phyloP scores from a whole-genome alignment of 164 flowering plant genomes.

The Aristolochia fimbriata region DNA sequence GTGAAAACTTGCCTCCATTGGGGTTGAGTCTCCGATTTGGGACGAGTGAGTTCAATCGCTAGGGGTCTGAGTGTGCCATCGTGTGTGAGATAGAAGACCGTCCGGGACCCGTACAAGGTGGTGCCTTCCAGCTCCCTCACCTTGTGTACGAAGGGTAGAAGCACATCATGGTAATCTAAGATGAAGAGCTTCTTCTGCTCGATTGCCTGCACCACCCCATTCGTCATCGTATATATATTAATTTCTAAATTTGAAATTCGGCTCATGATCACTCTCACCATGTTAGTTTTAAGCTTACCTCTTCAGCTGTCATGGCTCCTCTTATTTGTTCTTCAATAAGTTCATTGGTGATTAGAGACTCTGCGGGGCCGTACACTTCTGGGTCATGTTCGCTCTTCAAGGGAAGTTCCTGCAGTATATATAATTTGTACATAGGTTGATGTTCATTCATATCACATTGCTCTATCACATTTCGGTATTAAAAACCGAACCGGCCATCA shows the following conservation, averaged over 20 bases:
- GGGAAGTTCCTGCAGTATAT: slow-evolving; percentile 32
- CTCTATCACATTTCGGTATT: no score
- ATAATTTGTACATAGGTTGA: not conserved
- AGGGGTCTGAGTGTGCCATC: slow-evolving; percentile 18
- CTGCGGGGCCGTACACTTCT: slow-evolving; percentile 27
- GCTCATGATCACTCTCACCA: no score
- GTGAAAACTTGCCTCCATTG: slow-evolving; percentile 19
- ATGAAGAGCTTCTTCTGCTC: slow-evolving; percentile 21
- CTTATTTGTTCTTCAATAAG: slow-evolving; percentile 19
- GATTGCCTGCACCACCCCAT: slow-evolving; percentile 17
- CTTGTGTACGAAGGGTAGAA: slow-evolving; percentile 23
- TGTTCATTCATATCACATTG: not conserved
- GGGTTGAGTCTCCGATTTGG: slow-evolving; percentile 8
- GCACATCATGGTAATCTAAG: slow-evolving; percentile 23
- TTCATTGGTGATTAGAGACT: slow-evolving; percentile 25
- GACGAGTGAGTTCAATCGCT: slow-evolving; percentile 29
- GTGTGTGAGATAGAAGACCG: slow-evolving; percentile 19
- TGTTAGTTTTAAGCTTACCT: no score
- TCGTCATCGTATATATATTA: no score
- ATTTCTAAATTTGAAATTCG: no score
- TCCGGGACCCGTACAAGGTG: slow-evolving; percentile 26
- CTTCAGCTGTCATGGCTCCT: slow-evolving; percentile 22
- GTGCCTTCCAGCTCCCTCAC: slow-evolving; percentile 19
- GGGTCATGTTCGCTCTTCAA: slow-evolving; percentile 29
- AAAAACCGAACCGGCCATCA: no score